These are phyloP conservation scores for Filobasidium wieringae DNA, from an alignment of 768 basidiomycete genomes.

Conservation along the genomic window DNA sequence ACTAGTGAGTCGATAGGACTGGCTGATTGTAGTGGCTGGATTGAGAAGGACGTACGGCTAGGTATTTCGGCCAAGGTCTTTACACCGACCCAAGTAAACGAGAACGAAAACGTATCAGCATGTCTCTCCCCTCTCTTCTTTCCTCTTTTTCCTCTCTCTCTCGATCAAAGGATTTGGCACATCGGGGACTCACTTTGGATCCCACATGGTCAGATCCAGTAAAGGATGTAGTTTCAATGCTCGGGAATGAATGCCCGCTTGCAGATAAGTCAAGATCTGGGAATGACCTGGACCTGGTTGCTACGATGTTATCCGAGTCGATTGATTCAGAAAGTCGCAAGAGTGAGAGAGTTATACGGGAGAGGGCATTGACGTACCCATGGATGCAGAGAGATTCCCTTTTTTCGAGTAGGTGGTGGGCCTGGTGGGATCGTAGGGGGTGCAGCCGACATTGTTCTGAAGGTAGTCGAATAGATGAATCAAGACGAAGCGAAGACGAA, in stretches of 20 bases:
- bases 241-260: constrained; percentile 18
- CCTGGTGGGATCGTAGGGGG: not conserved
- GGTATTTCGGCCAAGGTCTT: constrained; percentile 19
- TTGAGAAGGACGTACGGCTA: constrained; percentile 7
- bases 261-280: constrained; percentile 23
- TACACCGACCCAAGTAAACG: not conserved
- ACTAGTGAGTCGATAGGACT: not conserved
- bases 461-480: no score
- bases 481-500: no score
- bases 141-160: not conserved
- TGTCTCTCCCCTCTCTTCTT: not conserved
- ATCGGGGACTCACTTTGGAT: constrained; percentile 18
- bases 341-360: not conserved
- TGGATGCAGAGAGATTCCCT: constrained; percentile 5
- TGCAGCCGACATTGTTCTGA: not conserved
- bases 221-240: constrained; percentile 28
- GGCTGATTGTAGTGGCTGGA: not conserved
- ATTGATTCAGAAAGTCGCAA: not conserved
- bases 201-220: constrained; percentile 27
- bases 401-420: not conserved
- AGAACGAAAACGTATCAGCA: not conserved
- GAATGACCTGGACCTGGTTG: constrained; percentile 19
- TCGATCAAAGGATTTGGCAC: not conserved
- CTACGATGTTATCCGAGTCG: not conserved
- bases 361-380: not conserved